phyloP scores from a whole-genome alignment of 805 yeast species.

The Ogataea pini region DNA sequence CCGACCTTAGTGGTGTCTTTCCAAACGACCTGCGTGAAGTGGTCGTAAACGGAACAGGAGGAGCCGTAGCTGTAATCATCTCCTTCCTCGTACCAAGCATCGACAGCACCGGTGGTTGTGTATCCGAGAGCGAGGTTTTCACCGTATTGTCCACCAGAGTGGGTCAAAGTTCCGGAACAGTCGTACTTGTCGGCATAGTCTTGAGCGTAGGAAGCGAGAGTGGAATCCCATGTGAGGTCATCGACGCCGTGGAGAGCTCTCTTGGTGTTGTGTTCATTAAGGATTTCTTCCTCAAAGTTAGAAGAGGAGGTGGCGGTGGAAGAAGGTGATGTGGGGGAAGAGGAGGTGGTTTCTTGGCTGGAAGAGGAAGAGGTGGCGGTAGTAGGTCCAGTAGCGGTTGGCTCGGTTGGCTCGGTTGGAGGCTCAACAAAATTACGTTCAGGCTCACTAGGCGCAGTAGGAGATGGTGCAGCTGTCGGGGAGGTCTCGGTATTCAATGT shows the following conservation, averaged over 20 bases:
- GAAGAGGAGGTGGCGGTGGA: slow-evolving; percentile 21
- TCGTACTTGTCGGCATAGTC: slow-evolving; percentile 54
- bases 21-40: slow-evolving; percentile 81
- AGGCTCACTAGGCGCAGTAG: too few relatives aligned
- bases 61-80: slow-evolving; percentile 50
- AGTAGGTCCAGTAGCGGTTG: slow-evolving; percentile 20
- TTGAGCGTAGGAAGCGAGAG: slow-evolving; percentile 57
- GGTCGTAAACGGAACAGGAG: slow-evolving; percentile 54
- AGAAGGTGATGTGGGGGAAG: slow-evolving; percentile 23
- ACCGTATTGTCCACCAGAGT: slow-evolving; percentile 69
- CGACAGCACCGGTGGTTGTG: slow-evolving; percentile 53
- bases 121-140: slow-evolving; percentile 78
- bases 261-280: slow-evolving; percentile 61
- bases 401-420: not conserved
- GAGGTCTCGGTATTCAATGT: slow-evolving; percentile 3
- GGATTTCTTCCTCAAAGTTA: slow-evolving; percentile 39
- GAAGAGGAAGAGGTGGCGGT: slow-evolving; percentile 22
- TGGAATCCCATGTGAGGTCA: slow-evolving; percentile 56
- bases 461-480: too few relatives aligned
- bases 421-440: too few relatives aligned
- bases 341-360: slow-evolving; percentile 21
- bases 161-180: slow-evolving; percentile 62
- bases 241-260: slow-evolving; percentile 57
- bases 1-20: slow-evolving; percentile 59
- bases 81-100: slow-evolving; percentile 76